Conservation (phyloP, 257 asterid genomes). For the Oldenlandia corymbosa region DNA sequence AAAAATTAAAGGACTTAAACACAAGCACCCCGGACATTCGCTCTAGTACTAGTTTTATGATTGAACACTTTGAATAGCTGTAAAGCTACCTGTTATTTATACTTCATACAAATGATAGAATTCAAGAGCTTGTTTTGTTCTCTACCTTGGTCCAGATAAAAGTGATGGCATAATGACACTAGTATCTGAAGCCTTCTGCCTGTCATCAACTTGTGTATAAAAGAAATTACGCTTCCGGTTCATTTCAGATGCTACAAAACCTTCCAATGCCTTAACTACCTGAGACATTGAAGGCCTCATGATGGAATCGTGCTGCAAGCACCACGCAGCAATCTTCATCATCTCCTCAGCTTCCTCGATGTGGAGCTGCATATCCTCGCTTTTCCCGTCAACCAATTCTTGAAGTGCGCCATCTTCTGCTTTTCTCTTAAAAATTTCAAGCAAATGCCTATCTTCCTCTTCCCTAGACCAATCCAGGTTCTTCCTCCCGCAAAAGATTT, state of each 20-base stretch:
- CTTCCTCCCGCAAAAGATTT: constrained; percentile 24
- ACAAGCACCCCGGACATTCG: no score
- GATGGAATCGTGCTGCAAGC: constrained; percentile 8
- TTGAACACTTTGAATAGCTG: no score
- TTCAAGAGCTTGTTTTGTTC: no score
- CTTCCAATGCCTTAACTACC: constrained; percentile 26
- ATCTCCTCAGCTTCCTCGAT: constrained; percentile 6
- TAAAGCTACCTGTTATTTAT: no score
- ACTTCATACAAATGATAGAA: no score
- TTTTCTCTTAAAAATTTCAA: constrained; percentile 16
- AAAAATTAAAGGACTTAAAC: no score
- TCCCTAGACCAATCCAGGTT: constrained; percentile 11
- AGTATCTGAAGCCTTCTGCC: no score
- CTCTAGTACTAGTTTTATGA: no score
- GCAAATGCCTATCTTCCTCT: constrained; percentile 17
- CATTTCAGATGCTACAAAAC: constrained; percentile 5
- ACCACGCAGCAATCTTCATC: constrained; percentile 23
- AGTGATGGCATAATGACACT: no score
- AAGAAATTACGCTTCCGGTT: constrained; percentile 7
- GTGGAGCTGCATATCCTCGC: constrained; percentile 13
- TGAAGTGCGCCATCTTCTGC: neutral
- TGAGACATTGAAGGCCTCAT: constrained; percentile 29
- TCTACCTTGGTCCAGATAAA: no score
- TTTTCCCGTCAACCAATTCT: constrained; percentile 12
- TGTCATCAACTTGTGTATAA: neutral